Base-by-base conservation (phyloP, 495 filamentous ascomycete genomes). In the Tuber aestivum region DNA sequence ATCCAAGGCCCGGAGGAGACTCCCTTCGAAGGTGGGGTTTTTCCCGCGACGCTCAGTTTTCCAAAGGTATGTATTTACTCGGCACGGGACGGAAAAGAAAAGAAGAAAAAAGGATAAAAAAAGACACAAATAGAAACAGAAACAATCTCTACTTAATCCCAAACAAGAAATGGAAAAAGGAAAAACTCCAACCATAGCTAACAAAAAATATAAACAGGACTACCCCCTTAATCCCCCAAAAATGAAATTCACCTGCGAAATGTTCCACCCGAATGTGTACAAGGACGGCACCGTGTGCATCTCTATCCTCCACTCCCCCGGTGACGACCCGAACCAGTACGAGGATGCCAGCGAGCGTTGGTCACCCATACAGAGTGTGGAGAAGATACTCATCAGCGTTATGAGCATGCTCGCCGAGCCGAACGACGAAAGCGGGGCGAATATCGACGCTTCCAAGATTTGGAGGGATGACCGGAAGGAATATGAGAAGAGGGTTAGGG, bases 201-300 rank as follows among this genome's bases (percentile, higher is more conserved):
- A 41, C 50, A 7, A 12, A 12, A 75, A 12, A 65, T 12, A 44
- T 50, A n/a, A 56, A 0, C 80, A 88, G 16, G 91, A 93, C 77
- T 99, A 99, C 84, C 95, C 95, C 10, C 92, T 91, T 72, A 87
- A 93, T 82, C 96, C 95, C 3, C 96, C 95, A 0, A 95, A 92
- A 83, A 92, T 98, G 85, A 94, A 91, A 70, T 99, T 99, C 85
- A 90, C 94, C 77, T 87, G 87, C 2, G 92, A 95, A 0, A 89
- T 98, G 74, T 99, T 97, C 86, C 95, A 99, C 80, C 95, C 95
- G 0, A 99, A 99, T 84, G 93, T 99, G 84, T 99, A 97, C 87
- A 86, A 89, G 16, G 89, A 88, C 83, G 95, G 95, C 81, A 90
- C 93, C 70, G 94, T 99, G 76, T 99, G 95, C 87, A 98, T 99